phyloP scores from a whole-genome alignment of 2,329 filamentous ascomycete species.

The Verticillium albo-atrum region DNA sequence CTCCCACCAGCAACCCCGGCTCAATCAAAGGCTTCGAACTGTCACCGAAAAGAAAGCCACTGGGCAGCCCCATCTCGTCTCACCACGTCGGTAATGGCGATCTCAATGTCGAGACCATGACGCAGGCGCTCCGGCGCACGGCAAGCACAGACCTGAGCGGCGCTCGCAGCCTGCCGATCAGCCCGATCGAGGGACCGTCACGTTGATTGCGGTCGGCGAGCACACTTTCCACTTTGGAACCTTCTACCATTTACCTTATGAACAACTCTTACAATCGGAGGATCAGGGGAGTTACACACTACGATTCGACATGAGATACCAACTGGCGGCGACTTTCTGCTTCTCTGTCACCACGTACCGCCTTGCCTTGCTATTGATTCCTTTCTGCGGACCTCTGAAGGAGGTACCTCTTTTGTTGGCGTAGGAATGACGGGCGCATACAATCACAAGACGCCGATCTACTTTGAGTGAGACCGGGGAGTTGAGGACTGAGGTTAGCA shows the following conservation, averaged over 20 bases:
- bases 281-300: background rate
- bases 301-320: background rate
- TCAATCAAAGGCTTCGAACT: conserved; percentile 72
- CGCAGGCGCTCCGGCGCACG: conserved; percentile 79
- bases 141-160: conserved; percentile 72
- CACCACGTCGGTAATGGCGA: conserved; percentile 58
- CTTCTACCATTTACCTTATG: background rate
- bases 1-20: conserved; percentile 70
- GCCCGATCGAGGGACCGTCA: conserved; percentile 42
- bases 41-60: conserved; percentile 55
- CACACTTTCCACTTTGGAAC: background rate
- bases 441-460: background rate
- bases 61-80: conserved; percentile 60
- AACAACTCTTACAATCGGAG: background rate
- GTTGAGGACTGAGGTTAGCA: background rate
- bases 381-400: background rate
- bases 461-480: background rate
- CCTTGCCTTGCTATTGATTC: background rate
- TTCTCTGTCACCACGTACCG: background rate
- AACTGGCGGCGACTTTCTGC: background rate
- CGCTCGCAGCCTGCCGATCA: conserved; percentile 51
- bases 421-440: background rate
- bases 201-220: background rate
- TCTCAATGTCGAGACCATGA: conserved; percentile 89
- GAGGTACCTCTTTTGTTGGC: too few relatives aligned